Percentiles rank a stretch among this genome's conserved stretches.
Conservation (phyloP, 2,329 filamentous ascomycete genomes). For the Didymella arachidicola region DNA sequence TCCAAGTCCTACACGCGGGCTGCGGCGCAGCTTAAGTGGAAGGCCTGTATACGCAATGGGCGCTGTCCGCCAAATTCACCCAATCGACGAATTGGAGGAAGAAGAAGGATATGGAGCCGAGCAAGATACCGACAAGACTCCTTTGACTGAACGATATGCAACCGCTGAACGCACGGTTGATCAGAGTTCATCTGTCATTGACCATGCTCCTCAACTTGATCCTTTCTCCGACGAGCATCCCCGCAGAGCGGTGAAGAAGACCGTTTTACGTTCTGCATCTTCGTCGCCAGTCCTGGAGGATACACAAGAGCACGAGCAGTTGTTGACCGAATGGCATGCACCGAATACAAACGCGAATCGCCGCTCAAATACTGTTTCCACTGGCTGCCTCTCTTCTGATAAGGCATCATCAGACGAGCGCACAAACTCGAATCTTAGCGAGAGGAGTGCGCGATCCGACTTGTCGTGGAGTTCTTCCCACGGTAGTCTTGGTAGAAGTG, state of each 20-base stretch:
- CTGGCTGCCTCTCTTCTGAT: constrained; percentile 56
- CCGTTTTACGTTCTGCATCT: constrained; percentile 34
- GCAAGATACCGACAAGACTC: constrained; percentile 26
- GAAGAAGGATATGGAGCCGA: constrained; percentile 54
- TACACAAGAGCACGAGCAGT: constrained; percentile 4
- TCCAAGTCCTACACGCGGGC: constrained; percentile 58
- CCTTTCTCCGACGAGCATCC: constrained; percentile 53
- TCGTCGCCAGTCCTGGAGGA: constrained; percentile 34
- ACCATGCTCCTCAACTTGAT: constrained; percentile 47
- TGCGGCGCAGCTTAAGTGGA: constrained; percentile 52
- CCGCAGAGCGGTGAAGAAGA: constrained; percentile 35
- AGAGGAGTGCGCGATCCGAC: constrained; percentile 56
- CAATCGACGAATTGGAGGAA: constrained; percentile 66
- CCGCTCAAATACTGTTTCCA: constrained; percentile 30
- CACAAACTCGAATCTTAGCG: constrained; percentile 64
- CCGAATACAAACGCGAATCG: constrained; percentile 21
- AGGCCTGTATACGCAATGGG: constrained; percentile 58
- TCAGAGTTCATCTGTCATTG: constrained; percentile 34
- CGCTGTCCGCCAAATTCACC: constrained; percentile 64
- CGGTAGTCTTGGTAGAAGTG: constrained; percentile 54
- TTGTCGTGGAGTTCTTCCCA: constrained; percentile 53
- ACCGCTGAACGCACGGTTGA: constrained; percentile 35
- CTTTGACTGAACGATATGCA: constrained; percentile 29
- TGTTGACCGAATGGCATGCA: constrained; percentile 26
- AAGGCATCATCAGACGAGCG: constrained; percentile 58